These are phyloP conservation scores for Malania oleifera DNA, from an alignment of 164 flowering plant genomes.

Conservation along the genomic window DNA sequence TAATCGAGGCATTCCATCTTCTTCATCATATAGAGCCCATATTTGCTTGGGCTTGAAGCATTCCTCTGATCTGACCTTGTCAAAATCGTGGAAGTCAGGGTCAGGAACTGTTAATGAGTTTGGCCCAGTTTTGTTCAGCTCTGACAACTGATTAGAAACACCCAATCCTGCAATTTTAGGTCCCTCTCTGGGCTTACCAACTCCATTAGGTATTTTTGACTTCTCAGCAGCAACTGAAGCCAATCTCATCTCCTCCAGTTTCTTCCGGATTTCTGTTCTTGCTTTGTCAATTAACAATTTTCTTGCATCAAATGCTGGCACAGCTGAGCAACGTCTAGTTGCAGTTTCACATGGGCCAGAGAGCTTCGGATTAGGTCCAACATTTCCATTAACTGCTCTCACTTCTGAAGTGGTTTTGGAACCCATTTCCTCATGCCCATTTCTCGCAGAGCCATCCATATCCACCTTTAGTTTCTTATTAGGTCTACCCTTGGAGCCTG, in stretches of 20 bases:
- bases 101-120: conserved; percentile 67
- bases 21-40: conserved; percentile 95
- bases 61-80: conserved; percentile 72
- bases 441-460: conserved; percentile 17
- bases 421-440: conserved; percentile 29
- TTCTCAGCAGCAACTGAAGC: conserved; percentile 32
- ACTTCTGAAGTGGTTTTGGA: conserved; percentile 28
- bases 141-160: conserved; percentile 10
- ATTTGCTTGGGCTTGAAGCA: conserved; percentile 84
- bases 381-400: conserved; percentile 21
- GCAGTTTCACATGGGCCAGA: conserved; percentile 24
- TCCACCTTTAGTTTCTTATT: conserved; percentile 61
- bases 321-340: conserved; percentile 27
- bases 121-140: conserved; percentile 25
- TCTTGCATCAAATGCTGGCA: conserved; percentile 65
- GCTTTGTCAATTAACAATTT: conserved; percentile 69
- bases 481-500: conserved; percentile 31
- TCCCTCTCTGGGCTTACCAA: conserved; percentile 16
- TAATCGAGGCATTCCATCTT: conserved; percentile 95
- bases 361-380: conserved; percentile 20
- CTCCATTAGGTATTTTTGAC: conserved; percentile 16
- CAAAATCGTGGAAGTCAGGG: conserved; percentile 87
- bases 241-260: conserved; percentile 51
- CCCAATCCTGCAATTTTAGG: conserved; percentile 12
- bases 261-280: conserved; percentile 55